Base-by-base conservation (phyloP, 495 filamentous ascomycete genomes). In the Choiromyces venosus region DNA sequence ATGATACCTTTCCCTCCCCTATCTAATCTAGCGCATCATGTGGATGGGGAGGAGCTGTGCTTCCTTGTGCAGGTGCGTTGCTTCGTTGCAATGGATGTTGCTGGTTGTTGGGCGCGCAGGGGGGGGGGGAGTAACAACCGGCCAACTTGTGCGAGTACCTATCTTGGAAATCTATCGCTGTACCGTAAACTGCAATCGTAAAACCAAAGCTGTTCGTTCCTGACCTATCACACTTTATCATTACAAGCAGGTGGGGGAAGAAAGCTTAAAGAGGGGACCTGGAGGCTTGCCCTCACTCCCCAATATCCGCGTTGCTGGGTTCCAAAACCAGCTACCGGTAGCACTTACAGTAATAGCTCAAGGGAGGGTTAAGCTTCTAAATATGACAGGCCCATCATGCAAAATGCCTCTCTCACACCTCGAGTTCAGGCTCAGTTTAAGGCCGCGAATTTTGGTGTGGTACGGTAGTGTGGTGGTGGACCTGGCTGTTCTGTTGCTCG, bases 401-500 rank as follows among this genome's bases (percentile, higher is more conserved):
- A 18, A 61, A n/a, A 61, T 33, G 52, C 25, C 52, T 61, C 25
- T 33, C 33, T 33, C 52, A 16, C 25, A 5, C 52, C 25, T 33
- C 44, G 16, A 33, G 18, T 33, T 61, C 52, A 18, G 25, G 52
- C 52, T 33, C 25, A 12, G 52, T 61, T 33, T 61, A 61, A 61
- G 52, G 25, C 52, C 25, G 4, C 52, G n/a, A 29, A 29, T 29
- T 14, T 29, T 29, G 52, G n/a, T 16, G 25, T 29, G 52, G 52
- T 33, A 42, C 40, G 40, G 14, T 1, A 29, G 25, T 33, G 52
- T 33, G 52, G 52, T 61, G 52, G 25, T 25, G 52, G 52, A 61
- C 52, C 52, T 61, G 52, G 52, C 52, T 61, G 8, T 56, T 29
- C 52, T 56, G 52, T 56, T 61, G 52, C 52, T 61, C 52, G n/a